Conservation (phyloP, 805 yeast genomes). For the Metschnikowia baotianmanensis region DNA sequence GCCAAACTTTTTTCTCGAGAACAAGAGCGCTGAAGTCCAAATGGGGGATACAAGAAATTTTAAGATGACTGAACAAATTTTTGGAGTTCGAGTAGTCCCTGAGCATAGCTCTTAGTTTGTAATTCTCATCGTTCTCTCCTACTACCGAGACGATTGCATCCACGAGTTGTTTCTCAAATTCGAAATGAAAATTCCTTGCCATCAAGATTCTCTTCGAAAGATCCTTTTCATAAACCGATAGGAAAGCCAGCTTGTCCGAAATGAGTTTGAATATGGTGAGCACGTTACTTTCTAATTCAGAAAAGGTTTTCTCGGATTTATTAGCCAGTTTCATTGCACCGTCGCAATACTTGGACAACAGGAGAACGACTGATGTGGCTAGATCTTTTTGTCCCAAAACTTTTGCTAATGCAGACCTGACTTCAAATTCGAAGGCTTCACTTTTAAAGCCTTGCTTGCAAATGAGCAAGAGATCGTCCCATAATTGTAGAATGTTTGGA, state of each 20-base stretch:
- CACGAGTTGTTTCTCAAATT: slow-evolving; percentile 25
- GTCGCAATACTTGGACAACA: slow-evolving; percentile 35
- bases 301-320: slow-evolving; percentile 14
- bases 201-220: slow-evolving; percentile 37
- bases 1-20: slow-evolving; percentile 39
- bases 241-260: slow-evolving; percentile 33
- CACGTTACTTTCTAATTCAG: slow-evolving; percentile 20
- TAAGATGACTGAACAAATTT: slow-evolving; percentile 14
- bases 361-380: slow-evolving; percentile 20
- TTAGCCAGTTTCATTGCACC: slow-evolving; percentile 22
- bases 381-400: slow-evolving; percentile 12
- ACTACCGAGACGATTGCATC: slow-evolving; percentile 25
- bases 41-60: not conserved
- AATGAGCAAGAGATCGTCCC: slow-evolving; percentile 14
- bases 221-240: slow-evolving; percentile 31
- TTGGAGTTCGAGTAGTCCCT: slow-evolving; percentile 29
- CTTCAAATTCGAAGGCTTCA: slow-evolving; percentile 29
- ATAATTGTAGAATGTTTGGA: slow-evolving; percentile 16
- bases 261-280: slow-evolving; percentile 32
- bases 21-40: slow-evolving; percentile 32
- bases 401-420: slow-evolving; percentile 30
- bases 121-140: slow-evolving; percentile 32
- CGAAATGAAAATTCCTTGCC: slow-evolving; percentile 20
- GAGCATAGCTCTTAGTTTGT: slow-evolving; percentile 32
- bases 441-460: slow-evolving; percentile 8